These are phyloP conservation scores for Ensete ventricosum DNA, from an alignment of 176 grass and related monocot species.

Conservation along the genomic window DNA sequence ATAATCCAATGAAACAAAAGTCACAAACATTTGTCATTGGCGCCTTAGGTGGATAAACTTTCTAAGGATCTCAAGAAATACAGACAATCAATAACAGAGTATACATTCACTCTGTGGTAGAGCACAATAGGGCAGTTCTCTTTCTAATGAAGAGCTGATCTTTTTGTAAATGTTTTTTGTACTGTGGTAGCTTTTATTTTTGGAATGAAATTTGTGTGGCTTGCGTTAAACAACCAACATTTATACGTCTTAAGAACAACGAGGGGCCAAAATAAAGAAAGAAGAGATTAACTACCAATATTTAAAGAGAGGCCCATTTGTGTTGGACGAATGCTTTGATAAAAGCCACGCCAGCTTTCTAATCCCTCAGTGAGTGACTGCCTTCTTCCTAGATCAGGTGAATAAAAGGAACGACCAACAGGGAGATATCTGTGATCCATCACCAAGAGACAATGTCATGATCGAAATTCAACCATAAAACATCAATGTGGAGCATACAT, in stretches of 20 bases:
- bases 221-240: background rate
- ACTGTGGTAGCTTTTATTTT: background rate
- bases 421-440: constrained; percentile 45
- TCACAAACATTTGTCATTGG: too few relatives aligned
- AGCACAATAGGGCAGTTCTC: too few relatives aligned
- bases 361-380: constrained; percentile 66
- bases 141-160: too few relatives aligned
- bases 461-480: background rate
- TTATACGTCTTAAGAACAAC: background rate
- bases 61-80: too few relatives aligned
- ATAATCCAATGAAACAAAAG: too few relatives aligned
- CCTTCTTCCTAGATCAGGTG: constrained; percentile 52
- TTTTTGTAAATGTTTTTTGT: too few relatives aligned
- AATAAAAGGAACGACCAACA: constrained; percentile 75
- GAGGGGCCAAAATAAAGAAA: background rate
- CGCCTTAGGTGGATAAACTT: too few relatives aligned
- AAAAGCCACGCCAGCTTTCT: constrained; percentile 86
- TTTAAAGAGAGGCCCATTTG: constrained; percentile 94
- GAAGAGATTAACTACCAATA: constrained; percentile 38
- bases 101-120: too few relatives aligned
- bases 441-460: background rate
- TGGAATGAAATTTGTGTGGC: background rate
- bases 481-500: background rate
- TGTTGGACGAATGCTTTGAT: constrained; percentile 86
- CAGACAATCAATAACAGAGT: too few relatives aligned